phyloP scores from a whole-genome alignment of 306 rosid species.

The Benincasa hispida region DNA sequence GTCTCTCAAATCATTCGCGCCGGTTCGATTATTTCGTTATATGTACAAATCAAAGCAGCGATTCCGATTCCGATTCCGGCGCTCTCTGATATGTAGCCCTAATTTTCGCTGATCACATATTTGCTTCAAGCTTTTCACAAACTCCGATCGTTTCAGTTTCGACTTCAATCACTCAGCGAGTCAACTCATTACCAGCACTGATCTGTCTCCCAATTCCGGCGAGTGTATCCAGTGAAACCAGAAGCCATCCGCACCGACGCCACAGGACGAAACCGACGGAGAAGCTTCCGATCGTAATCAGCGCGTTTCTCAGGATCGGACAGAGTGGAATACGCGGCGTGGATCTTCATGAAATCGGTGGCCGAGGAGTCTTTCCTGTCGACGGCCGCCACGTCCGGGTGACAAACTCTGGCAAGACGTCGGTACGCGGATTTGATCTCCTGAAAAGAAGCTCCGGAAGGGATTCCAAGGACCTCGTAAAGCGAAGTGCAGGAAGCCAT shows the following conservation, averaged over 20 bases:
- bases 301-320: slow-evolving; percentile 89
- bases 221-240: slow-evolving; percentile 35
- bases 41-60: not conserved
- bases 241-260: slow-evolving; percentile 13
- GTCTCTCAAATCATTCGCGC: not conserved
- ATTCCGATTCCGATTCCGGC: not conserved
- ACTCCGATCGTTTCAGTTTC: not conserved
- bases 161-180: not conserved
- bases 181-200: slow-evolving; percentile 92
- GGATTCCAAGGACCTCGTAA: slow-evolving; percentile 68
- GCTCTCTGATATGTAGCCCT: not conserved
- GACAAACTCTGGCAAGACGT: slow-evolving; percentile 56
- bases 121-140: not conserved
- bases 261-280: slow-evolving; percentile 40
- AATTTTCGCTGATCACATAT: not conserved
- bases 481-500: slow-evolving; percentile 33
- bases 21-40: not conserved
- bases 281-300: slow-evolving; percentile 42
- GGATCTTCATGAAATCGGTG: slow-evolving; percentile 62
- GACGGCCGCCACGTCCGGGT: slow-evolving; percentile 72
- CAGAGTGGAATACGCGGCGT: slow-evolving; percentile 70
- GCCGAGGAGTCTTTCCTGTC: slow-evolving; percentile 51
- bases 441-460: slow-evolving; percentile 48
- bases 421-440: slow-evolving; percentile 86
- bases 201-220: slow-evolving; percentile 93